Evolutionary conservation across 768 basidiomycete species (phyloP), one percentile per base, ranked within the genome.

Genomic region (Tricholoma saponaceum): DNA sequence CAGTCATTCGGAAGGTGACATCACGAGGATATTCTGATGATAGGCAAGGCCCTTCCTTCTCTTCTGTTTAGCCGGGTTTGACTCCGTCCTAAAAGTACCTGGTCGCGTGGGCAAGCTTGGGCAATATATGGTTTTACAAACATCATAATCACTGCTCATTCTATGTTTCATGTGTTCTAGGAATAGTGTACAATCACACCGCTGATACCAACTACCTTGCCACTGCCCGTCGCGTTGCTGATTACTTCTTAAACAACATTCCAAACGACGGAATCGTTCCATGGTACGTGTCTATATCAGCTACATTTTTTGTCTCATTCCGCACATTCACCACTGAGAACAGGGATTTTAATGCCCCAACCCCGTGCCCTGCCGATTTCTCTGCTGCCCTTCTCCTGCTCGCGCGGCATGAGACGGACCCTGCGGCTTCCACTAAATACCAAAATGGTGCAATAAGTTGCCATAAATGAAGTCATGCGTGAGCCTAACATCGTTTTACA

Each of bases 21-120:
- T 68, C 76, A 0, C 87, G 89, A 66, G 87, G 87, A 0, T 88
- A 76, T 64, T 73, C 85, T 20, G 78, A 87, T 62, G 71, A 65
- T 51, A 74, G 74, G 74, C 72, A n/a, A 10, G 64, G 12, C 35
- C 37, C 9, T 33, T 16, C n/a, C 20, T 16, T 10, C 35, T 33
- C 12, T 22, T 9, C 54, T 10, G 28, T 32, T n/a, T 5, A n/a
- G 14, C 3, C 28, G 8, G 26, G 2, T 32, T 18, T 50, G 7
- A 50, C n/a, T n/a, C n/a, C n/a, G 14, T 30, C 22, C 23, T 37
- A 33, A 35, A 49, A 88, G 85, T 66, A 89, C 89, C 5, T 89
- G 88, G 88, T 80, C 84, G 47, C 82, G 88, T 28, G 87, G 87
- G 5, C 84, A 90, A 66, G 80, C 83, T 13, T 89, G 87, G 87